Evolutionary conservation across 2,329 filamentous ascomycete species (phyloP).

Genomic region (Gliomastix tumulicola): DNA sequence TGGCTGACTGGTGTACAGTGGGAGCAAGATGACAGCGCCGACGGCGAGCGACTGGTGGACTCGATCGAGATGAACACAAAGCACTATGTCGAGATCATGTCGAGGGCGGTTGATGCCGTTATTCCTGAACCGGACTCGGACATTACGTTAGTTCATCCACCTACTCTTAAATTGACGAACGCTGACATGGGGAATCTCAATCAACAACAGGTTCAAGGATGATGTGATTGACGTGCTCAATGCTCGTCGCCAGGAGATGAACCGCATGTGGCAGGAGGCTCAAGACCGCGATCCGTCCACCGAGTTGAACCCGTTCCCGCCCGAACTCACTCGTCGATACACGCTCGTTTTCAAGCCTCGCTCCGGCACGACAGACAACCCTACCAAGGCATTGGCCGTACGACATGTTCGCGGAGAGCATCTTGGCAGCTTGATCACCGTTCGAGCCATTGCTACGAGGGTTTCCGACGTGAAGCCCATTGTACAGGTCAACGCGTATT

Average conservation of each 20-base stretch:
- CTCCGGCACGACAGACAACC: conserved; percentile 61
- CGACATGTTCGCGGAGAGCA: conserved; percentile 90
- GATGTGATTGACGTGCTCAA: conserved; percentile 96
- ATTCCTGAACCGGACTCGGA: conserved; percentile 75
- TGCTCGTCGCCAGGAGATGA: conserved; percentile 81
- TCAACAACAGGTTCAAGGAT: conserved; percentile 70
- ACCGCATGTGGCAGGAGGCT: conserved; percentile 65
- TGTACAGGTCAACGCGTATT: conserved; percentile 96
- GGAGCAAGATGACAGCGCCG: conserved; percentile 63
- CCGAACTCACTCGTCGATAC: conserved; percentile 87
- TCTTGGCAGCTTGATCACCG: conserved; percentile 85
- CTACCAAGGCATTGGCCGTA: conserved; percentile 69
- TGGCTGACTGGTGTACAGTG: conserved; percentile 55
- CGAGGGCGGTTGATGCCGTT: conserved; percentile 77
- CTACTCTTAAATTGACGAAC: background rate
- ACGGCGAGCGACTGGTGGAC: conserved; percentile 64
- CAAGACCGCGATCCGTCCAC: conserved; percentile 60
- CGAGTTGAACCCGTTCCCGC: conserved; percentile 75
- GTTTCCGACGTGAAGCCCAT: conserved; percentile 97
- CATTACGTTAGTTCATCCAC: conserved; percentile 53
- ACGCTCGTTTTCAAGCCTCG: conserved; percentile 93
- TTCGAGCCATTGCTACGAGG: conserved; percentile 88
- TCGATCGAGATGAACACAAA: conserved; percentile 88
- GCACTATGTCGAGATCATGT: conserved; percentile 90
- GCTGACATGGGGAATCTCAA: no score